Percentiles rank a stretch among this genome's conserved stretches.
Conservation (phyloP, 2,329 filamentous ascomycete genomes). For the Colletotrichum karsti region DNA sequence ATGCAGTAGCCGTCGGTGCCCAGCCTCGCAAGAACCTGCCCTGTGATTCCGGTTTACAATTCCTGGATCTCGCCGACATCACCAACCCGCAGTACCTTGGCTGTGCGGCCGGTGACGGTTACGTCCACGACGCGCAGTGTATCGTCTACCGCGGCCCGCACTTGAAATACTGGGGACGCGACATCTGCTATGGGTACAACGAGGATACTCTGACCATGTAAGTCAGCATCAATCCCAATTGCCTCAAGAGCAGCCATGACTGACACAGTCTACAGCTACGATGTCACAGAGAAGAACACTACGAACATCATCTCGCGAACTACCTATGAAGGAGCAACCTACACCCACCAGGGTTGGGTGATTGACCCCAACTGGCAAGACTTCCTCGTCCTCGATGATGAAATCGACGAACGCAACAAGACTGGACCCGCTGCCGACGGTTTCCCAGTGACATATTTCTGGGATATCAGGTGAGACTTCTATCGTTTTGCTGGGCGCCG, state of each 20-base stretch:
- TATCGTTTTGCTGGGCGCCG: too few species aligned
- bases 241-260: accelerated
- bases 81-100: conserved; percentile 61
- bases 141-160: conserved; percentile 64
- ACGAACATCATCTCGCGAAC: conserved; percentile 59
- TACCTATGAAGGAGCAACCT: conserved; percentile 62
- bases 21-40: conserved; percentile 44
- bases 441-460: conserved; percentile 59
- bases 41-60: conserved; percentile 62
- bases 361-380: conserved; percentile 53
- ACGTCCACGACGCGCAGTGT: conserved; percentile 69
- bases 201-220: conserved; percentile 57
- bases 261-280: conserved; percentile 44
- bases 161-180: conserved; percentile 51
- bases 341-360: conserved; percentile 67
- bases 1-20: conserved; percentile 54
- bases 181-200: conserved; percentile 67
- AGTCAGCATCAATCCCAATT: conserved; percentile 35
- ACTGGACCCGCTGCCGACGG: conserved; percentile 49
- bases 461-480: conserved; percentile 55
- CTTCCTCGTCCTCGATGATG: conserved; percentile 60
- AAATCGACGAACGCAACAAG: conserved; percentile 56
- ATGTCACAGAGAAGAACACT: conserved; percentile 57
- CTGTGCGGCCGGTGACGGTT: conserved; percentile 62
- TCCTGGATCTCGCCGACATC: conserved; percentile 64